Evolutionary conservation across 148 eudicot species (phyloP), one percentile per base, ranked within the genome.

Genomic region (Fagopyrum tataricum): DNA sequence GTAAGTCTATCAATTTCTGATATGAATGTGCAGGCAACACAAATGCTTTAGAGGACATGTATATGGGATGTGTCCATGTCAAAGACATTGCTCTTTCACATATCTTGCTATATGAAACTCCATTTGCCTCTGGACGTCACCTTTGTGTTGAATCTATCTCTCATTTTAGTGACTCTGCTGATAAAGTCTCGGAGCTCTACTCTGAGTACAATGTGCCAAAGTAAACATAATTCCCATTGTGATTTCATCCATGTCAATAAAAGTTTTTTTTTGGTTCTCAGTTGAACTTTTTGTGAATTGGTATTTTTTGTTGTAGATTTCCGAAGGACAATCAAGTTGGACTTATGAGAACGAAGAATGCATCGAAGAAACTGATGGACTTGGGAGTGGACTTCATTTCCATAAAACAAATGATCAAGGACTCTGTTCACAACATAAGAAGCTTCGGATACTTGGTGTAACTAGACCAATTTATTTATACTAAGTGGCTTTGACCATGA

Each of bases 1-100:
- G 23, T 6, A 52, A 52, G 2, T 6, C 6, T 7, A 0, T 53
- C 6, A 7, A 17, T 53, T 53, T 18, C 20, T 17, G 14, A 52
- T 23, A 17, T 52, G 21, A n/a, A 4, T 52, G 58, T 5, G 69
- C 81, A 90, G 93, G 96, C 72, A 71, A 87, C 85, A 86, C 90
- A 17, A 92, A 90, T 12, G 77, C 74, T 41, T 82, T 81, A 56
- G 87, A 79, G 74, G 76, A 93, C 76, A 76, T 83, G 80, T 87
- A 82, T 46, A 87, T 88, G 89, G 98, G 96, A 77, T 81, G 80
- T 55, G 88, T 88, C 11, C 93, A 93, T 79, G 92, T 93, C 17
- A 89, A 89, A 76, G 93, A 93, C 80, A 94, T 93, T 47, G 93
- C 92, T n/a, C 73, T 86, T 72, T 93, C 98, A 11, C 98, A 93